phyloP scores from a whole-genome alignment of 768 basidiomycete species.

The Boletales sp. region DNA sequence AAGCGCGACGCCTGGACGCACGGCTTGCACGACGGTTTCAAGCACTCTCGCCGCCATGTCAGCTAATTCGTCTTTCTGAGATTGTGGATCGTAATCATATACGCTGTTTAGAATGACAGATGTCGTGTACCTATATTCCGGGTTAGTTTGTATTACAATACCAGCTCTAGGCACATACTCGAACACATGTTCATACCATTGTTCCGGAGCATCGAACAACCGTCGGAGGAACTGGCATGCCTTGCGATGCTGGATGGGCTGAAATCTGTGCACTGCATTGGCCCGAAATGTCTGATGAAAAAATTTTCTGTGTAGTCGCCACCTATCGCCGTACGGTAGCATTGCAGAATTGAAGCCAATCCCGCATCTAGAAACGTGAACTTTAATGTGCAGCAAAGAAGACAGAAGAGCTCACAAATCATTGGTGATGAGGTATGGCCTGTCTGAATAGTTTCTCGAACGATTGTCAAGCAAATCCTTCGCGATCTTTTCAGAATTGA shows the following conservation, averaged over 20 bases:
- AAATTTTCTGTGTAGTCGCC: slow-evolving; percentile 26
- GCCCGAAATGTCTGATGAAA: slow-evolving; percentile 21
- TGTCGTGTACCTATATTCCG: slow-evolving; percentile 3
- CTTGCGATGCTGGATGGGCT: slow-evolving; percentile 20
- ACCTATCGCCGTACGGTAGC: slow-evolving; percentile 25
- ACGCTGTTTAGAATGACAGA: slow-evolving; percentile 1
- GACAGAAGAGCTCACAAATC: slow-evolving; percentile 5
- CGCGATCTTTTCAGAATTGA: slow-evolving; percentile 41
- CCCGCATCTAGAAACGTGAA: slow-evolving; percentile 6
- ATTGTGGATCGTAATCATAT: slow-evolving; percentile 10
- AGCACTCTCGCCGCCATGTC: not conserved
- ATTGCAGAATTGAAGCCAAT: slow-evolving; percentile 12
- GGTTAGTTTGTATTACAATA: not conserved
- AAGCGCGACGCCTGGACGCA: slow-evolving; percentile 8
- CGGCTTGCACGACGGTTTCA: not conserved
- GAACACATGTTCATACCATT: slow-evolving; percentile 28
- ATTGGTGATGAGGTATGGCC: slow-evolving; percentile 27
- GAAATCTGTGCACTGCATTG: slow-evolving; percentile 16
- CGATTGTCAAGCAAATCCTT: slow-evolving; percentile 46
- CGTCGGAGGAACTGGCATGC: slow-evolving; percentile 28
- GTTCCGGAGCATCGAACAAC: slow-evolving; percentile 29
- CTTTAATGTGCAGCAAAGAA: not conserved
- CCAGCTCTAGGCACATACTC: slow-evolving; percentile 14
- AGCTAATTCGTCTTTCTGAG: slow-evolving; percentile 6
- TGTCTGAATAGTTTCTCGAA: slow-evolving; percentile 42